Conservation (phyloP, 1,284 basidiomycete species). For the Agaricales sp. region DNA sequence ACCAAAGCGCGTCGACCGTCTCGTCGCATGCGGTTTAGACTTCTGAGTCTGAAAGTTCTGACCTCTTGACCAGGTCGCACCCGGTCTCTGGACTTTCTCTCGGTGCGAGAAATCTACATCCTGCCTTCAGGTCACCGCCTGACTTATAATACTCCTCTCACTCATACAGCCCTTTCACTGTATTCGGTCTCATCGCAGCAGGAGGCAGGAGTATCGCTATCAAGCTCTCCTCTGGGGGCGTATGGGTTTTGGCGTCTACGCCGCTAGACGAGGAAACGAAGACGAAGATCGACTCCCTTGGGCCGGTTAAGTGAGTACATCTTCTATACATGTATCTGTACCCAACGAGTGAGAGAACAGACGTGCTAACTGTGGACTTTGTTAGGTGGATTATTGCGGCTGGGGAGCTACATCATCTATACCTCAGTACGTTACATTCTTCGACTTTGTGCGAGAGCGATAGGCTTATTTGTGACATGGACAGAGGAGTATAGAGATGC, state of each 20-base stretch:
- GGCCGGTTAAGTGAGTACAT: slow-evolving; percentile 57
- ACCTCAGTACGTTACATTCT: slow-evolving; percentile 31
- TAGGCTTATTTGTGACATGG: slow-evolving; percentile 30
- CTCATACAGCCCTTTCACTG: slow-evolving; percentile 35
- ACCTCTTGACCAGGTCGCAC: neutral
- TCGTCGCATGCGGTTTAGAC: no score
- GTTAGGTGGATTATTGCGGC: slow-evolving; percentile 64
- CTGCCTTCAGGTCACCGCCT: neutral
- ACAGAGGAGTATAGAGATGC: slow-evolving; percentile 47
- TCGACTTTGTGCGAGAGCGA: neutral
- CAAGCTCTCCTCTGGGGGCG: slow-evolving; percentile 44
- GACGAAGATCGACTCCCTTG: slow-evolving; percentile 59
- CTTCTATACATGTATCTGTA: neutral
- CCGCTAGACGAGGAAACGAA: slow-evolving; percentile 69
- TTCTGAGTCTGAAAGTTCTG: no score
- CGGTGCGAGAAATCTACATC: neutral
- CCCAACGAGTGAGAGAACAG: neutral
- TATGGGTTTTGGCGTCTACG: slow-evolving; percentile 78
- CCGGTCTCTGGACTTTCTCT: neutral
- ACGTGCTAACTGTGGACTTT: no score
- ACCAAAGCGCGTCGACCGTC: no score
- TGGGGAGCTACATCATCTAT: slow-evolving; percentile 59
- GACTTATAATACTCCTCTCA: neutral
- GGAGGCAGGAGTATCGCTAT: slow-evolving; percentile 66
- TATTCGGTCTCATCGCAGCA: slow-evolving; percentile 45